Percentiles rank a stretch among this genome's conserved stretches.
These are phyloP conservation scores for Podospora pseudopauciseta DNA, from an alignment of 495 filamentous ascomycete species.

Conservation along the genomic window DNA sequence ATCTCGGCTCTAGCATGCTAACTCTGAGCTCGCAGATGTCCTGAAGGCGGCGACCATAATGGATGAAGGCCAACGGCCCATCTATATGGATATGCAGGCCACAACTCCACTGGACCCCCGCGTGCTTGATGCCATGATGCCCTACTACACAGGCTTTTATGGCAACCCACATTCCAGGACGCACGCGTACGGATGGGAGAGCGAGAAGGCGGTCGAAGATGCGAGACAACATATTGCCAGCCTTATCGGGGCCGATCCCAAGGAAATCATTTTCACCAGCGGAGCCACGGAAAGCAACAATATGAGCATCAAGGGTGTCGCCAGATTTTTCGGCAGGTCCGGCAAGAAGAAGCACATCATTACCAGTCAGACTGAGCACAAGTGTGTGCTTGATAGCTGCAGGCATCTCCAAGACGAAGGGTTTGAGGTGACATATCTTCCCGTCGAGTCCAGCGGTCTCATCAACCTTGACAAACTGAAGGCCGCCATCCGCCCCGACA, in stretches of 20 bases:
- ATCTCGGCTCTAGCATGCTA: constrained; percentile 9
- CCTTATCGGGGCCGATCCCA: constrained; percentile 89
- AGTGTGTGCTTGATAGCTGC: constrained; percentile 96
- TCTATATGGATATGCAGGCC: constrained; percentile 98
- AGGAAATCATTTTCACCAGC: constrained; percentile 98
- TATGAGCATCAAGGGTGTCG: constrained; percentile 98
- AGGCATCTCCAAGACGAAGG: constrained; percentile 95
- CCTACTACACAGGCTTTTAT: constrained; percentile 88
- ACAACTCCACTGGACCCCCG: constrained; percentile 95
- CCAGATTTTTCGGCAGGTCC: constrained; percentile 83
- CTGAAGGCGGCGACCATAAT: constrained; percentile 89
- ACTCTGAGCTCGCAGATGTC: constrained; percentile 50
- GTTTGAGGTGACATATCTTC: constrained; percentile 92
- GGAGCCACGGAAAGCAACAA: constrained; percentile 99
- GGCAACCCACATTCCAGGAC: constrained; percentile 97
- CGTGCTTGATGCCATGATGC: constrained; percentile 94
- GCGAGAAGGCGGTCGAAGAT: constrained; percentile 85
- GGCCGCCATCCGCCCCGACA: constrained; percentile 86
- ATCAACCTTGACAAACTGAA: constrained; percentile 84
- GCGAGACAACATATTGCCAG: constrained; percentile 78
- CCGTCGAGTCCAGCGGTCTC: constrained; percentile 79
- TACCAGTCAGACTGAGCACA: constrained; percentile 96
- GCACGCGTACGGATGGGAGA: constrained; percentile 98
- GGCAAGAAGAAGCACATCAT: constrained; percentile 99
- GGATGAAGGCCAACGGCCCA: constrained; percentile 90